Percentiles rank a stretch among this genome's conserved stretches.
Conservation (phyloP, 116 monocot species). For the Papilionanthe hybrid region DNA sequence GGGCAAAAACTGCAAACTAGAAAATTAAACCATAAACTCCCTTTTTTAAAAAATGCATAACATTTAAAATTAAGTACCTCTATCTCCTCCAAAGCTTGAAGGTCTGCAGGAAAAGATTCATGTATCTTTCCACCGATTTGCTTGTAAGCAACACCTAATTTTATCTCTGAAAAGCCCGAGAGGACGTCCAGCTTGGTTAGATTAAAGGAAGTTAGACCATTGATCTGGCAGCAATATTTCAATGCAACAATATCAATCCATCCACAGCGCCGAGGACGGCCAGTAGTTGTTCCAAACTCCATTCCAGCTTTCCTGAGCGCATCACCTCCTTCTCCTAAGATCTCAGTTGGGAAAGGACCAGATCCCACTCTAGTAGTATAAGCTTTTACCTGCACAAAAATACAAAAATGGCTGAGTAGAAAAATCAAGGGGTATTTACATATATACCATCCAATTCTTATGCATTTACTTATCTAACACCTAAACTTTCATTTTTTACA, state of each 20-base stretch:
- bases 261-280: conserved; percentile 92
- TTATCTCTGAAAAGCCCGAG: conserved; percentile 71
- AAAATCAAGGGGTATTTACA: no score
- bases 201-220: conserved; percentile 91
- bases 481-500: no score
- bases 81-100: conserved; percentile 56
- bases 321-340: conserved; percentile 77
- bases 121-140: conserved; percentile 40
- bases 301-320: conserved; percentile 69
- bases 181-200: conserved; percentile 96
- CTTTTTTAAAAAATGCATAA: neutral
- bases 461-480: no score
- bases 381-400: conserved; percentile 70
- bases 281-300: conserved; percentile 98
- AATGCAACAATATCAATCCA: conserved; percentile 95
- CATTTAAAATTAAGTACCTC: conserved; percentile 38
- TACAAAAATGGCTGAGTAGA: neutral
- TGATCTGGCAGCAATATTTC: conserved; percentile 71
- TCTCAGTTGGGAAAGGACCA: conserved; percentile 91
- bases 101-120: conserved; percentile 78
- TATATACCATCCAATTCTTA: no score
- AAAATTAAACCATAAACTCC: neutral
- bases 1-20: neutral
- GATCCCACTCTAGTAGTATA: conserved; percentile 94
- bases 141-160: conserved; percentile 71